Evolutionary conservation across 2,329 filamentous ascomycete genomes (phyloP), one percentile per base, ranked within the genome.

Genomic region (Dothistroma pini): DNA sequence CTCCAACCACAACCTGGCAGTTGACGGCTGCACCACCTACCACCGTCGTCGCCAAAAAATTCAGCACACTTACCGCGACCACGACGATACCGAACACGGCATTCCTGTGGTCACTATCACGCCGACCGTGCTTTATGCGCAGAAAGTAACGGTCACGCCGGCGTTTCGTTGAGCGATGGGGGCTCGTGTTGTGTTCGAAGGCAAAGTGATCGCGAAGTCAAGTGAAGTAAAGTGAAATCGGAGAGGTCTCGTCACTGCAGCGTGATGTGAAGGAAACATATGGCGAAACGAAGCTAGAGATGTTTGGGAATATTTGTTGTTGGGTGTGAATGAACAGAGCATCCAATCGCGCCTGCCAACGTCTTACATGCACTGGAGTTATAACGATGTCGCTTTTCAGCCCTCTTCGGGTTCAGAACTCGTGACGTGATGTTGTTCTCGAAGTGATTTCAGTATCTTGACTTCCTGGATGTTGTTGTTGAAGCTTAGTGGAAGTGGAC

Each of bases 11-110:
- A 4, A 58, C 56, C 7, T 21, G 53, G 34, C 35, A 32, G 14
- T 11, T 58, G 6, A 58, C 56, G 3, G 54, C 56, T 47, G 49
- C 54, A 11, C 31, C 54, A 4, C 56, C 56, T 29, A 58, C 56
- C 2, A 58, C 56, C 19, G 56, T 58, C 2, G 34, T 58, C 4
- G 54, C 56, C 4, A 58, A 49, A 3, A n/a, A 31, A 44, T 54
- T 22, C 29, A 35, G 32, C n/a, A 56, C 54, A n/a, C 22, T 34
- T 22, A 53, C 14, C 19, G 14, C 32, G 21, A 22, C 31, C 31
- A 54, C 56, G 4, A 58, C 56, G 4, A 47, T 54, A n/a, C n/a
- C 4, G 16, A 49, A 35, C 12, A 58, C 56, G 14, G 29, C 47
- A 32, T 54, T 50, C 56, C 50, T 2, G 50, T 58, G 14, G 44